These are phyloP conservation scores for Citrus glauca DNA, from an alignment of 345 rosid species.

Conservation along the genomic window DNA sequence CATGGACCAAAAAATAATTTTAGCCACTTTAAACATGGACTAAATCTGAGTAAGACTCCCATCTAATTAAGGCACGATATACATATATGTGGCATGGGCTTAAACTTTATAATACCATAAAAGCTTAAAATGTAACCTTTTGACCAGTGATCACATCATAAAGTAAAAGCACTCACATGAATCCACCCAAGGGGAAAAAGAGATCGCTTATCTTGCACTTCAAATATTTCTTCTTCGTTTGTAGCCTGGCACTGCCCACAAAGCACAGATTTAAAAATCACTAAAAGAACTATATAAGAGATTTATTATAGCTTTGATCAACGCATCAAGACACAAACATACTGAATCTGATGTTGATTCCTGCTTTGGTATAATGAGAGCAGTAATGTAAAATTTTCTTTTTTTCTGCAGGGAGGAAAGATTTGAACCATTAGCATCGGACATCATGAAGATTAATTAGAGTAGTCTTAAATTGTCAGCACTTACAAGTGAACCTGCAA, in stretches of 20 bases:
- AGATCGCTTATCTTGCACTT: constrained; percentile 88
- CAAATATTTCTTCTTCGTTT: constrained; percentile 98
- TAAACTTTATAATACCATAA: not conserved
- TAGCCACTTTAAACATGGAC: not conserved
- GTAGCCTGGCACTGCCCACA: constrained; percentile 78
- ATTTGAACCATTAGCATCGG: constrained; percentile 19
- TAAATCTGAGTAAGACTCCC: not conserved
- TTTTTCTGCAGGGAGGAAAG: constrained; percentile 58
- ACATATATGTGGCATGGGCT: not conserved
- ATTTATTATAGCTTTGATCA: constrained; percentile 1
- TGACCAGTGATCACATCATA: not conserved
- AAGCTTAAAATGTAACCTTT: not conserved
- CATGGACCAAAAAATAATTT: not conserved
- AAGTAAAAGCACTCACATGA: constrained; percentile 63
- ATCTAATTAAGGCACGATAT: not conserved
- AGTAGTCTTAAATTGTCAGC: constrained; percentile 9
- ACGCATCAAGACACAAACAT: constrained; percentile 24
- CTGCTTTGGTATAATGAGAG: constrained; percentile 96
- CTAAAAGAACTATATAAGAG: not conserved
- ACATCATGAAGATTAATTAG: not conserved
- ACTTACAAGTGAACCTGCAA: constrained; percentile 95
- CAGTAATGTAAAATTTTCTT: constrained; percentile 76
- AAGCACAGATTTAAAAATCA: not conserved
- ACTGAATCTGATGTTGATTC: constrained; percentile 93
- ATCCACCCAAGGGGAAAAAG: constrained; percentile 99